Evolutionary conservation across 805 yeast species (phyloP).

Genomic region (Kuraishia cidri): DNA sequence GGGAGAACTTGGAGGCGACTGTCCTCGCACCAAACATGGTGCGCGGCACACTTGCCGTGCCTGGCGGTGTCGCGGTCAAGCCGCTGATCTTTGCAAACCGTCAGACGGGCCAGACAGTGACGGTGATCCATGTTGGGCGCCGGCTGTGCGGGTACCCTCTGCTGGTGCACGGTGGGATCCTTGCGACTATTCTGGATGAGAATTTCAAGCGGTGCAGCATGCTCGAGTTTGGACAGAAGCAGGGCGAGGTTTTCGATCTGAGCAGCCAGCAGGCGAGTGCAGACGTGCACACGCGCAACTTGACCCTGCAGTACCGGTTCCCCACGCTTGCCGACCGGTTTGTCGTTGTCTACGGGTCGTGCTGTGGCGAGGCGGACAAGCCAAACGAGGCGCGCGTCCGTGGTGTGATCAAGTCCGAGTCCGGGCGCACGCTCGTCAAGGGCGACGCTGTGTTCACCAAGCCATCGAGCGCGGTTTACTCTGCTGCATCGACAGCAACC

Average conservation of each 20-base stretch:
- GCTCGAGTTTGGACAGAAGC: constrained; percentile 21
- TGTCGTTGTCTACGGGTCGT: constrained; percentile 50
- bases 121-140: constrained; percentile 71
- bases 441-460: constrained; percentile 45
- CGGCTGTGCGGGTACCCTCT: constrained; percentile 81
- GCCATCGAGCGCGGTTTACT: too few species aligned
- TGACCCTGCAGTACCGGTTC: constrained; percentile 45
- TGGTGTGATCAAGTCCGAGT: constrained; percentile 43
- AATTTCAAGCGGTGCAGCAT: constrained; percentile 49
- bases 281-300: constrained; percentile 33
- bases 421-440: constrained; percentile 47
- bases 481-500: too few species aligned
- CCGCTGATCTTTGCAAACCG: constrained; percentile 62
- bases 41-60: constrained; percentile 49
- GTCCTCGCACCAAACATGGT: constrained; percentile 25
- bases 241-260: constrained; percentile 21
- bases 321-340: constrained; percentile 81
- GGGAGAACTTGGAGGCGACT: constrained; percentile 36
- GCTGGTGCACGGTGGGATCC: constrained; percentile 80
- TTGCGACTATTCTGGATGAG: constrained; percentile 77
- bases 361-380: constrained; percentile 15
- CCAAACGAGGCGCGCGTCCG: constrained; percentile 29
- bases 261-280: constrained; percentile 11
- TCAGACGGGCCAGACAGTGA: constrained; percentile 46
- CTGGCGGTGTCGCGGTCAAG: constrained; percentile 74